Percentiles rank a stretch among this genome's conserved stretches.
Conservation (phyloP, 2,329 filamentous ascomycete genomes). For the Pseudogymnoascus sp. region DNA sequence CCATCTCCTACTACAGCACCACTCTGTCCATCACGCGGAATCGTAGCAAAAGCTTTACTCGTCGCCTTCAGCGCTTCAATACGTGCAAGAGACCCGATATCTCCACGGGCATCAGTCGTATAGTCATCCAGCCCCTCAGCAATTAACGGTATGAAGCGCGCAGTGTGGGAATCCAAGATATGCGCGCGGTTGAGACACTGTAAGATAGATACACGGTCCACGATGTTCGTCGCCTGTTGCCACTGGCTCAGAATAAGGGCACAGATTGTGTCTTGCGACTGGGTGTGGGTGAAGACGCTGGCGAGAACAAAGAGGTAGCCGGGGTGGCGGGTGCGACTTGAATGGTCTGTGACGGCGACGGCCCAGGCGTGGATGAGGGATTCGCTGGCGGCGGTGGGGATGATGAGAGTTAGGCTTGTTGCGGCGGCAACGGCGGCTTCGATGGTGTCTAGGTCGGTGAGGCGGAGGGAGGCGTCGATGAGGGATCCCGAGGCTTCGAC, state of each 20-base stretch:
- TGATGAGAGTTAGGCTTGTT: conserved; percentile 43
- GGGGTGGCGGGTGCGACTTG: conserved; percentile 17
- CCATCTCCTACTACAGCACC: neutral
- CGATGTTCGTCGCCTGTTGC: conserved; percentile 42
- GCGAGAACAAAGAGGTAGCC: conserved; percentile 44
- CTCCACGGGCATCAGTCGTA: conserved; percentile 79
- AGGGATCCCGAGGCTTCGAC: neutral
- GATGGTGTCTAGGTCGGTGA: conserved; percentile 45
- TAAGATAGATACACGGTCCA: conserved; percentile 48
- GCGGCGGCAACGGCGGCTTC: conserved; percentile 44
- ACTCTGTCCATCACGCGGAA: conserved; percentile 23
- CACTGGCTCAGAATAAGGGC: conserved; percentile 46
- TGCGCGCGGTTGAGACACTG: conserved; percentile 44
- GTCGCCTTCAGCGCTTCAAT: conserved; percentile 68
- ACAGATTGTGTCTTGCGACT: conserved; percentile 25
- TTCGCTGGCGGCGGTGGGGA: conserved; percentile 31
- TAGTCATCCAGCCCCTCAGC: conserved; percentile 72
- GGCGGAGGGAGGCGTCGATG: conserved; percentile 37
- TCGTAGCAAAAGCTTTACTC: conserved; percentile 34
- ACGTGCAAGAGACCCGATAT: conserved; percentile 81
- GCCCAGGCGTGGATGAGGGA: conserved; percentile 42
- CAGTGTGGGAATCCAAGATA: conserved; percentile 23
- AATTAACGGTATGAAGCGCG: conserved; percentile 29
- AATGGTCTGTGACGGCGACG: conserved; percentile 32
- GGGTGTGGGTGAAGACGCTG: conserved; percentile 12